phyloP scores from a whole-genome alignment of 2,329 filamentous ascomycete species.

The Talaromyces sp. region DNA sequence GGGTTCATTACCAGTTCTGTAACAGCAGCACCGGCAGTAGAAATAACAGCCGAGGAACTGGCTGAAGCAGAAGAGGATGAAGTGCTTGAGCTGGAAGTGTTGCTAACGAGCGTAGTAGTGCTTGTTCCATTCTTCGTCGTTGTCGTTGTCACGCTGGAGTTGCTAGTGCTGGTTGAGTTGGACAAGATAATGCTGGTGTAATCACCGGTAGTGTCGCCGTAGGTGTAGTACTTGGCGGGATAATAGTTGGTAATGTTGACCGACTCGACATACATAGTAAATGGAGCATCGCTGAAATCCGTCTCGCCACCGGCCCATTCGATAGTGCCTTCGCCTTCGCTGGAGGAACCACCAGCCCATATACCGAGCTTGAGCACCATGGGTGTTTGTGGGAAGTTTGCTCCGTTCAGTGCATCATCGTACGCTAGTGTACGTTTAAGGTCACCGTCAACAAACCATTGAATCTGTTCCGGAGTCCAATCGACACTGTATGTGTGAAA shows the following conservation, averaged over 20 bases:
- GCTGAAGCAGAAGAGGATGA: neutral
- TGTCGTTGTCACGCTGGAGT: neutral
- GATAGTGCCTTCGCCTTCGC: conserved; percentile 50
- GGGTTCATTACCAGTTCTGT: neutral
- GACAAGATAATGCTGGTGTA: conserved; percentile 60
- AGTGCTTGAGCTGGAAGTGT: neutral
- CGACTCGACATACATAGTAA: conserved; percentile 70
- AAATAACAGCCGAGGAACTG: neutral
- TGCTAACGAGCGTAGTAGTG: neutral
- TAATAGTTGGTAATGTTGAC: conserved; percentile 55
- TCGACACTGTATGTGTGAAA: conserved; percentile 54
- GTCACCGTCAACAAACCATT: conserved; percentile 63
- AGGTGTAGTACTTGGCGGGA: conserved; percentile 63
- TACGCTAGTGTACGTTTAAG: conserved; percentile 61
- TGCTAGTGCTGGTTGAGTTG: conserved; percentile 8
- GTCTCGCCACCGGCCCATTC: conserved; percentile 69
- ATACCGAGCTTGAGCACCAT: conserved; percentile 68
- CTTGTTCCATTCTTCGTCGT: neutral
- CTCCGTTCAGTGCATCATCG: conserved; percentile 56
- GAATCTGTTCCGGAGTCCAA: conserved; percentile 62
- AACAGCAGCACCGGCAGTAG: neutral
- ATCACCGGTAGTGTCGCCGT: conserved; percentile 58
- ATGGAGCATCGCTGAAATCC: conserved; percentile 64
- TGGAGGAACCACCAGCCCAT: conserved; percentile 62
- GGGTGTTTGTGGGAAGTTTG: conserved; percentile 68